These are phyloP conservation scores for Thelephora terrestris DNA, from an alignment of 1,284 basidiomycete species.

Conservation along the genomic window DNA sequence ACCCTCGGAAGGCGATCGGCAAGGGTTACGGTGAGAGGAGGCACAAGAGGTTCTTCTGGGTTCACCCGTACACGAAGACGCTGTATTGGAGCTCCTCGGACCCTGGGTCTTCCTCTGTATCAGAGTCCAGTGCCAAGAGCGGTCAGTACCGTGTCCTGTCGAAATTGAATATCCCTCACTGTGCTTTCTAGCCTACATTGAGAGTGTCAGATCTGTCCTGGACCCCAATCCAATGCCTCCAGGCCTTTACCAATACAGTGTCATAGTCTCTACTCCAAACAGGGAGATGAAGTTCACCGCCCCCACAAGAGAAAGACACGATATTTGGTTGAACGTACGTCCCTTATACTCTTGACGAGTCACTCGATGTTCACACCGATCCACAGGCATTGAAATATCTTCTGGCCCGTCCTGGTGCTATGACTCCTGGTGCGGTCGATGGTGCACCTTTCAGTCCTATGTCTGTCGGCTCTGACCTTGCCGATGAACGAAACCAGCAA, in stretches of 20 bases:
- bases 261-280: constrained; percentile 86
- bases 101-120: constrained; percentile 79
- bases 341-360: constrained; percentile 1
- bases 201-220: constrained; percentile 80
- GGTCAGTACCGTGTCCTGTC: constrained; percentile 45
- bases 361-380: background rate
- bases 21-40: constrained; percentile 86
- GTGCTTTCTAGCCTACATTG: constrained; percentile 77
- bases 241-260: constrained; percentile 86
- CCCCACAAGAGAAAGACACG: constrained; percentile 87
- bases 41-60: constrained; percentile 98
- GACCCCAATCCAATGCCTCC: constrained; percentile 92
- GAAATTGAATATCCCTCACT: constrained; percentile 9
- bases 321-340: constrained; percentile 87
- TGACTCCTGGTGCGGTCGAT: constrained; percentile 30
- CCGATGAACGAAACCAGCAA: constrained; percentile 41
- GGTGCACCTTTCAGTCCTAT: constrained; percentile 44
- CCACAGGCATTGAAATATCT: constrained; percentile 76
- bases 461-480: constrained; percentile 35
- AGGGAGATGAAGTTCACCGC: constrained; percentile 98
- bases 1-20: constrained; percentile 86
- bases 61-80: constrained; percentile 97
- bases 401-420: constrained; percentile 54
- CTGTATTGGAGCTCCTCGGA: constrained; percentile 96
- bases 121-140: constrained; percentile 93